Evolutionary conservation across 176 grass and related monocot genomes (phyloP), one percentile per base, ranked within the genome.

Genomic region (Rhynchospora breviuscula): DNA sequence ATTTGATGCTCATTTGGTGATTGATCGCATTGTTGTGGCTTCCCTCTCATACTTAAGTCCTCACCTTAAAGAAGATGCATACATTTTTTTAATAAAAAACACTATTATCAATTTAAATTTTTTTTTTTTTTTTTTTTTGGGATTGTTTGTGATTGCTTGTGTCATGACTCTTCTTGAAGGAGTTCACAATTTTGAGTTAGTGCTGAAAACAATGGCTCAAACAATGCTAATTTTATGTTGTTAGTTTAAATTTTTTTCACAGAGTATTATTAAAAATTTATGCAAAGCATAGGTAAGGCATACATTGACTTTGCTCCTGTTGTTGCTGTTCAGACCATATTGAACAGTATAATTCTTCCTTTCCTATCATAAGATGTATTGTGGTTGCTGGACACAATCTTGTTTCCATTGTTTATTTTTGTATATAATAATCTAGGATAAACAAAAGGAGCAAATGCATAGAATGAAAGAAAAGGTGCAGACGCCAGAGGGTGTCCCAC

Each of bases 401-500:
- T 1, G 15, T 62, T 22, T 40, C 49, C 21, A 21, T 61, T 45
- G 22, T 47, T 45, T 61, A 63, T 63, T 62, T 47, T 81, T 25
- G 12, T 67, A 12, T 80, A 84, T 61, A 54, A 15, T 84, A 7
- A 84, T 87, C 46, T 88, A 99, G 93, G 96, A 99, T 84, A 95
- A 91, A 80, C 93, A 99, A 95, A 53, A 77, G 83, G 89, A 90
- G 25, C 84, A 91, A 78, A 85, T 89, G 54, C 84, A 84, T 17
- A 91, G 84, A 76, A 63, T 85, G 45, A 89, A 89, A 17, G 89
- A 92, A 59, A 91, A 57, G 85, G 88, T 95, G 35, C 82, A 90
- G 85, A 99, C 86, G 22, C 96, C 91, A 53, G 93, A 95, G 90
- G 88, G 91, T 59, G 91, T 93, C 91, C 96, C 89, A 85, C 89